Evolutionary conservation across 108 stramenopile genomes (phyloP).

Genomic region (Mediolabrus comicus): DNA sequence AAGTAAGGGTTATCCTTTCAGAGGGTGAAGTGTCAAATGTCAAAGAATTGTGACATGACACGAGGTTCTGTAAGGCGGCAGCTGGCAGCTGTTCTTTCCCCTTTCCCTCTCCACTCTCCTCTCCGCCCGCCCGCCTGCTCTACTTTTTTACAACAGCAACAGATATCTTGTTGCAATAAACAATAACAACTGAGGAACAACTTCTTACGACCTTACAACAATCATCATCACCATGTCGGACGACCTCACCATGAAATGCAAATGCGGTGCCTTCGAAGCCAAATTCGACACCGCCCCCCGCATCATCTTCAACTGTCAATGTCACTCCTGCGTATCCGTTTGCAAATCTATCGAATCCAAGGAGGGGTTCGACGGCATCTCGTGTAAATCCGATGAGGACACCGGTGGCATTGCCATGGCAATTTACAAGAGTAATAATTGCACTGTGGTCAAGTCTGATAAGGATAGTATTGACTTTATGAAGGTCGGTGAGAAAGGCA

Average conservation of each 20-base stretch:
- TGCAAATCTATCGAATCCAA: conserved; percentile 18
- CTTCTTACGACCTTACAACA: too few relatives aligned
- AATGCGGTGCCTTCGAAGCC: conserved; percentile 38
- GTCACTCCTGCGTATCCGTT: conserved; percentile 35
- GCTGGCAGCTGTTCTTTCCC: too few relatives aligned
- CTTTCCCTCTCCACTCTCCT: too few relatives aligned
- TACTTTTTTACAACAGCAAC: too few relatives aligned
- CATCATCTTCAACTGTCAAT: conserved; percentile 33
- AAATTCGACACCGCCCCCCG: conserved; percentile 24
- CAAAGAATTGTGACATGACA: too few relatives aligned
- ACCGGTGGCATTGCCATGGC: conserved; percentile 17
- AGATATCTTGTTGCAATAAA: too few relatives aligned
- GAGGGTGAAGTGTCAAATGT: too few relatives aligned
- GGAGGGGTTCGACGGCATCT: conserved; percentile 21
- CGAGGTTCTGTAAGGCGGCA: too few relatives aligned
- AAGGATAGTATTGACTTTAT: conserved; percentile 20
- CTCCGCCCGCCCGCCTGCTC: too few relatives aligned
- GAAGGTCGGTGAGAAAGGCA: conserved; percentile 26
- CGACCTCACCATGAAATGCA: conserved; percentile 28
- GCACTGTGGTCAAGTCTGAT: conserved; percentile 24
- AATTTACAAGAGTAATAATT: conserved; percentile 29
- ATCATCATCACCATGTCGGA: too few relatives aligned
- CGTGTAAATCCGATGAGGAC: conserved; percentile 13
- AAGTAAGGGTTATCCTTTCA: too few relatives aligned
- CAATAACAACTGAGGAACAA: too few relatives aligned